A percentile compares a stretch with the other conserved stretches of the same genome.
Conservation (phyloP, 345 rosid species). For the Ceriops zippeliana region DNA sequence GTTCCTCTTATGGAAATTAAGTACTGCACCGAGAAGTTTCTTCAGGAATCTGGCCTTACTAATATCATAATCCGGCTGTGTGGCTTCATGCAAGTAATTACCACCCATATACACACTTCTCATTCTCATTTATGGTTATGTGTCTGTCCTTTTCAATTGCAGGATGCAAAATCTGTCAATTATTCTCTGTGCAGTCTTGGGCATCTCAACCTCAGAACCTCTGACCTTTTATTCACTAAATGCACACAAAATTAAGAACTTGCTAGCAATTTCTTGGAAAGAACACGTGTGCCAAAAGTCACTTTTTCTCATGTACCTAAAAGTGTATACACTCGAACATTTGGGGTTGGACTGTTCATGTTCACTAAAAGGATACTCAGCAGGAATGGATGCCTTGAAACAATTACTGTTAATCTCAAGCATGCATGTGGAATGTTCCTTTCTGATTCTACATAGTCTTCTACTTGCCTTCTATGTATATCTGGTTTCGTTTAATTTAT, state of each 20-base stretch:
- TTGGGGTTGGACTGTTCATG: not conserved
- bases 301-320: not conserved
- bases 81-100: constrained; percentile 91
- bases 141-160: too few relatives aligned
- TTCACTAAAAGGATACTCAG: not conserved
- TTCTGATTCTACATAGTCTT: not conserved
- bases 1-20: constrained; percentile 97
- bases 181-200: too few relatives aligned
- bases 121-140: not conserved
- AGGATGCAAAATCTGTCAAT: not conserved
- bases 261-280: not conserved
- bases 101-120: constrained; percentile 3
- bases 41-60: constrained; percentile 65
- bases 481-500: not conserved
- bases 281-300: not conserved
- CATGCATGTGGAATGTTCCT: not conserved
- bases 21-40: constrained; percentile 89
- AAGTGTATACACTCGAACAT: not conserved
- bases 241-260: not conserved
- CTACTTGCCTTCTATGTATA: not conserved
- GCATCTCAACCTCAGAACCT: not conserved
- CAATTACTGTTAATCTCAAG: not conserved
- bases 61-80: constrained; percentile 72
- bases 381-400: not conserved
- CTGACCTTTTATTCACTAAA: not conserved